These are phyloP conservation scores for Fusarium metavorans DNA, from an alignment of 2,329 filamentous ascomycete species.

Conservation along the genomic window DNA sequence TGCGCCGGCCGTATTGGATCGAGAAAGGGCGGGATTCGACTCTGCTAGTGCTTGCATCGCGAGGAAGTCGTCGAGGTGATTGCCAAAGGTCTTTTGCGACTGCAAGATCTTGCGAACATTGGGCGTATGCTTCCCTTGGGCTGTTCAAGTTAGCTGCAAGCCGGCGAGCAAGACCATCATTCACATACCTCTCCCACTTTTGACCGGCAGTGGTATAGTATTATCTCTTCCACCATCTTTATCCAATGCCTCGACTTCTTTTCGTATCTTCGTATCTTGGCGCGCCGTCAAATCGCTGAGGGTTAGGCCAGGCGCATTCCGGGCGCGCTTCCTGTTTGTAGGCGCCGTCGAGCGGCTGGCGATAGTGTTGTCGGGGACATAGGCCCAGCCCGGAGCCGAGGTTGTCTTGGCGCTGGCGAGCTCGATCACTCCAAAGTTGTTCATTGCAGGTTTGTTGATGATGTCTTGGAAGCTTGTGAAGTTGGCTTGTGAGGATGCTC, in stretches of 20 bases:
- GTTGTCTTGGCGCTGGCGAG: conserved; percentile 77
- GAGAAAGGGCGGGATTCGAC: conserved; percentile 50
- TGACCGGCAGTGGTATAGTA: conserved; percentile 75
- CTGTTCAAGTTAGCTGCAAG: conserved; percentile 42
- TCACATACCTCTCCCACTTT: conserved; percentile 57
- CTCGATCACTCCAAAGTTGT: conserved; percentile 84
- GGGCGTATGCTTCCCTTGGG: conserved; percentile 70
- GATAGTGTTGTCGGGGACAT: conserved; percentile 81
- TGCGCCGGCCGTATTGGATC: conserved; percentile 46
- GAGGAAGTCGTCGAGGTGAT: conserved; percentile 84
- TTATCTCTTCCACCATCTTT: conserved; percentile 81
- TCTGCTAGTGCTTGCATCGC: conserved; percentile 67
- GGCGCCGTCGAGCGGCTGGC: conserved; percentile 65
- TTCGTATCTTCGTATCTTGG: conserved; percentile 83
- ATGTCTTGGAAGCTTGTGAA: background rate
- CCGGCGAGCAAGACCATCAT: background rate
- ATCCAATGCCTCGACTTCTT: conserved; percentile 85
- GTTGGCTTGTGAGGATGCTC: background rate
- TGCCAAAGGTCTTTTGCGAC: conserved; percentile 85
- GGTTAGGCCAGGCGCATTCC: conserved; percentile 64
- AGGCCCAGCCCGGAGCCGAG: conserved; percentile 88
- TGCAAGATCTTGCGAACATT: conserved; percentile 82
- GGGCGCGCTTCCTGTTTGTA: conserved; percentile 77
- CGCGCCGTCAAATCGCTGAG: conserved; percentile 80
- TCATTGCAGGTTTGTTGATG: conserved; percentile 56